phyloP scores from a whole-genome alignment of 2,329 filamentous ascomycete genomes.

The Penicillium sp. region DNA sequence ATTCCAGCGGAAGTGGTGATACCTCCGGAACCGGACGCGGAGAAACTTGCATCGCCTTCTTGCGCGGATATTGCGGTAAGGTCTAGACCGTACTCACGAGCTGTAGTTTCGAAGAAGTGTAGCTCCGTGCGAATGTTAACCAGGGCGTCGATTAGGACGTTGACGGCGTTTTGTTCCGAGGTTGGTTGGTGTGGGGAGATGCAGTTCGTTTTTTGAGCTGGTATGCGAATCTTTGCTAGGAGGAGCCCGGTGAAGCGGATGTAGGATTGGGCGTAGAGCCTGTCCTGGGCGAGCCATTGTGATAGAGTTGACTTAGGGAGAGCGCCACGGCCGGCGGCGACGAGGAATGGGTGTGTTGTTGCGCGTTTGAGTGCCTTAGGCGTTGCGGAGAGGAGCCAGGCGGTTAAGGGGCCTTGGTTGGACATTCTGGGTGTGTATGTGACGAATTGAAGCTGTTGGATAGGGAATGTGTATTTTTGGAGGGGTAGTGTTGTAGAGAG shows the following conservation, averaged over 20 bases:
- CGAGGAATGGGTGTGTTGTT: slow-evolving; percentile 64
- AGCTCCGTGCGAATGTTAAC: slow-evolving; percentile 65
- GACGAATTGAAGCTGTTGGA: background rate
- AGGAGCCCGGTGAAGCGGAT: slow-evolving; percentile 63
- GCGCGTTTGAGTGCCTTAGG: slow-evolving; percentile 49
- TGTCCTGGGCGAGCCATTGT: slow-evolving; percentile 67
- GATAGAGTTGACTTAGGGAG: slow-evolving; percentile 54
- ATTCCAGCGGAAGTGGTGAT: slow-evolving; percentile 17
- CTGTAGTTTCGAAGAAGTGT: slow-evolving; percentile 62
- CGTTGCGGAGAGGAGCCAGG: slow-evolving; percentile 52
- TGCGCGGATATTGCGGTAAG: slow-evolving; percentile 41
- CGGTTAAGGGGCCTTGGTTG: slow-evolving; percentile 47
- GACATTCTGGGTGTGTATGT: slow-evolving; percentile 22
- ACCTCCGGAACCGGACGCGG: slow-evolving; percentile 3
- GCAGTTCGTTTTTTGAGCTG: slow-evolving; percentile 33
- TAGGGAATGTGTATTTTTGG: background rate
- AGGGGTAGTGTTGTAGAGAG: background rate
- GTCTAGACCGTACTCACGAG: slow-evolving; percentile 55
- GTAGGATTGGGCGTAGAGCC: slow-evolving; percentile 67
- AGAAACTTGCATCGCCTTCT: slow-evolving; percentile 33
- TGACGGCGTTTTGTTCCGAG: slow-evolving; percentile 54
- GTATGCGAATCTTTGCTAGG: slow-evolving; percentile 57
- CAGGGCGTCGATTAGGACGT: slow-evolving; percentile 60
- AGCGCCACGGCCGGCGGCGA: slow-evolving; percentile 59
- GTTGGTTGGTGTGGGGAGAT: slow-evolving; percentile 26